A percentile compares a stretch with the other conserved stretches of the same genome.
Conservation (phyloP, 306 rosid genomes). For the Pterocarpus macrocarpus region DNA sequence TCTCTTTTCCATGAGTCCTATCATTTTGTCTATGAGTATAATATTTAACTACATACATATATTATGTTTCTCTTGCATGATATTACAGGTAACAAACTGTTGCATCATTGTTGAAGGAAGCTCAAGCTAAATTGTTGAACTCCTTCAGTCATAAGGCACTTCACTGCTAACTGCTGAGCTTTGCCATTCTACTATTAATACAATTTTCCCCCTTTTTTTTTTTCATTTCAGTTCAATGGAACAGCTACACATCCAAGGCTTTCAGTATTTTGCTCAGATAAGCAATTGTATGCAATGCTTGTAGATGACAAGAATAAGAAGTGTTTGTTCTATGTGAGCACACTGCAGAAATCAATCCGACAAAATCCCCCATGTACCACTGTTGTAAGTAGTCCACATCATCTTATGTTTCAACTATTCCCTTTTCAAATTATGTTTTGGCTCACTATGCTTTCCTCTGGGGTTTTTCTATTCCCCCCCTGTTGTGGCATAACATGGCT, state of each 20-base stretch:
- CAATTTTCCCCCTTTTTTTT: neutral
- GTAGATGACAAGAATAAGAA: slow-evolving; percentile 88
- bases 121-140: neutral
- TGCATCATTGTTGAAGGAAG: slow-evolving; percentile 10
- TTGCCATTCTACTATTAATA: neutral
- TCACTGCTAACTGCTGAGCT: neutral
- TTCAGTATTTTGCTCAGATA: slow-evolving; percentile 88
- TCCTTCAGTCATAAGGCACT: slow-evolving; percentile 20
- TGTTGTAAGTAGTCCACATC: slow-evolving; percentile 58
- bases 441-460: neutral
- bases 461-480: neutral
- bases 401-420: neutral
- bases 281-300: slow-evolving; percentile 88
- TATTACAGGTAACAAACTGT: slow-evolving; percentile 1
- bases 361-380: slow-evolving; percentile 60
- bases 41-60: neutral
- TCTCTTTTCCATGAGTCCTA: neutral
- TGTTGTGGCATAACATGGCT: slow-evolving; percentile 16
- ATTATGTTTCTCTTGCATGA: neutral
- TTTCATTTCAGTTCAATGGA: slow-evolving; percentile 74
- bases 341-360: slow-evolving; percentile 75
- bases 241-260: slow-evolving; percentile 82
- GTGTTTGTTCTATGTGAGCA: slow-evolving; percentile 86
- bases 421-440: neutral
- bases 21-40: neutral